phyloP scores from a whole-genome alignment of 352 stramenopile species.

The Salisapilia sapeloensis region DNA sequence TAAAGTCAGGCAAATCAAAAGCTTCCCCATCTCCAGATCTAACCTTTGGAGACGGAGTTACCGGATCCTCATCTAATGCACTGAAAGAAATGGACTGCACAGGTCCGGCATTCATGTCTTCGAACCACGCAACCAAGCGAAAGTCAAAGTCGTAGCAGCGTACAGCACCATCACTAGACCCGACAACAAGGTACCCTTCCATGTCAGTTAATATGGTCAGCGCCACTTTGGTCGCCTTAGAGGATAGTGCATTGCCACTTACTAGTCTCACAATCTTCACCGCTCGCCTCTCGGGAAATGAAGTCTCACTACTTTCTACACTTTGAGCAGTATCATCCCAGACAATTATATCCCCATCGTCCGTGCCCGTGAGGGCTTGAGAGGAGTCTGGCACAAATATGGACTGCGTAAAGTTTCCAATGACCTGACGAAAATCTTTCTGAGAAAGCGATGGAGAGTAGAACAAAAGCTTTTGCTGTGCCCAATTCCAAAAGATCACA shows the following conservation, averaged over 20 bases:
- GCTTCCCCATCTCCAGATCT: slow-evolving; percentile 28
- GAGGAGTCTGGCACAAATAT: slow-evolving; percentile 78
- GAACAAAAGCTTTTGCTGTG: slow-evolving; percentile 55
- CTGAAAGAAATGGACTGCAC: slow-evolving; percentile 84
- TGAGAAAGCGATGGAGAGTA: slow-evolving; percentile 74
- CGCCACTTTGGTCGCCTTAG: slow-evolving; percentile 18
- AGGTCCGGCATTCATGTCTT: slow-evolving; percentile 83
- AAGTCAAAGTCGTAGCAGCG: slow-evolving; percentile 91
- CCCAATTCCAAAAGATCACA: slow-evolving; percentile 85
- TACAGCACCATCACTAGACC: slow-evolving; percentile 77
- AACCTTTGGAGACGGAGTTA: not conserved
- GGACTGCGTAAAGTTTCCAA: slow-evolving; percentile 74
- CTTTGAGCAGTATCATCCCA: slow-evolving; percentile 46
- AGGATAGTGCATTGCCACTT: slow-evolving; percentile 17
- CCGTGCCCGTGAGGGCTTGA: slow-evolving; percentile 72
- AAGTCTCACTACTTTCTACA: slow-evolving; percentile 3
- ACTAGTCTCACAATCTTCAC: slow-evolving; percentile 72
- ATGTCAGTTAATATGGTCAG: slow-evolving; percentile 55
- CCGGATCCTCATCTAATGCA: slow-evolving; percentile 1
- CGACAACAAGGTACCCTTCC: slow-evolving; percentile 82
- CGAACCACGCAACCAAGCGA: slow-evolving; percentile 85
- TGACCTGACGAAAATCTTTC: slow-evolving; percentile 60
- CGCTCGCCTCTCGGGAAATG: slow-evolving; percentile 48
- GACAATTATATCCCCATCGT: slow-evolving; percentile 75
- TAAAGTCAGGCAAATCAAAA: slow-evolving; percentile 79